These are phyloP conservation scores for Pestalotiopsis sp. DNA, from an alignment of 2,329 filamentous ascomycete genomes.

Conservation along the genomic window DNA sequence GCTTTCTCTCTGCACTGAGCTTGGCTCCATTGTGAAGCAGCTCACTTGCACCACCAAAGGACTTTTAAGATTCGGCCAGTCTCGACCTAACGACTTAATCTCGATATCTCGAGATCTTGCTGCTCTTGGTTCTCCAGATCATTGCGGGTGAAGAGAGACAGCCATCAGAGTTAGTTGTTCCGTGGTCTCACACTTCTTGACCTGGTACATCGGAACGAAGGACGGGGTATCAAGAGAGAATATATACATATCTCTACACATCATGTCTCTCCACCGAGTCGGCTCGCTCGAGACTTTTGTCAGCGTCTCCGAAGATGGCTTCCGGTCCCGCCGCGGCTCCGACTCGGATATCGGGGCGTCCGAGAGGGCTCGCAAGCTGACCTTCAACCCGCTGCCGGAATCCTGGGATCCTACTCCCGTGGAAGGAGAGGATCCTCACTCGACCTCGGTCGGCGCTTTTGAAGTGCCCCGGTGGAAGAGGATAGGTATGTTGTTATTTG, in stretches of 20 bases:
- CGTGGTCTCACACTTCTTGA: background rate
- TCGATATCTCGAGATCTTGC: background rate
- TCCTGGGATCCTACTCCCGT: constrained; percentile 48
- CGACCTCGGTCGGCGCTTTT: constrained; percentile 52
- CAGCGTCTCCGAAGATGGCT: constrained; percentile 35
- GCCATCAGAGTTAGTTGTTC: background rate
- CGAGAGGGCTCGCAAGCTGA: constrained; percentile 51
- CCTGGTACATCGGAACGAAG: background rate
- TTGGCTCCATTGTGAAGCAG: too few relatives aligned
- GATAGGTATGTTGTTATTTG: constrained; percentile 42
- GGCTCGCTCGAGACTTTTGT: constrained; percentile 56
- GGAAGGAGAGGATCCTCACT: constrained; percentile 36
- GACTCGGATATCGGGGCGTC: constrained; percentile 45
- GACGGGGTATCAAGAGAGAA: background rate
- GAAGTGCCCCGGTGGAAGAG: constrained; percentile 58
- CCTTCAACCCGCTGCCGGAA: constrained; percentile 57
- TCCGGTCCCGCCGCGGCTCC: constrained; percentile 40
- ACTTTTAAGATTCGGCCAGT: background rate
- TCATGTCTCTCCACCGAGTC: constrained; percentile 57
- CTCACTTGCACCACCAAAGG: background rate
- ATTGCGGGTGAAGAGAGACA: background rate
- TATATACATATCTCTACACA: constrained; percentile 4
- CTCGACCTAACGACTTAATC: background rate
- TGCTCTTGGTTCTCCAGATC: too few relatives aligned
- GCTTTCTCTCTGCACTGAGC: background rate